phyloP scores from a whole-genome alignment of 2,329 filamentous ascomycete genomes.

The Sporothrix luriei region DNA sequence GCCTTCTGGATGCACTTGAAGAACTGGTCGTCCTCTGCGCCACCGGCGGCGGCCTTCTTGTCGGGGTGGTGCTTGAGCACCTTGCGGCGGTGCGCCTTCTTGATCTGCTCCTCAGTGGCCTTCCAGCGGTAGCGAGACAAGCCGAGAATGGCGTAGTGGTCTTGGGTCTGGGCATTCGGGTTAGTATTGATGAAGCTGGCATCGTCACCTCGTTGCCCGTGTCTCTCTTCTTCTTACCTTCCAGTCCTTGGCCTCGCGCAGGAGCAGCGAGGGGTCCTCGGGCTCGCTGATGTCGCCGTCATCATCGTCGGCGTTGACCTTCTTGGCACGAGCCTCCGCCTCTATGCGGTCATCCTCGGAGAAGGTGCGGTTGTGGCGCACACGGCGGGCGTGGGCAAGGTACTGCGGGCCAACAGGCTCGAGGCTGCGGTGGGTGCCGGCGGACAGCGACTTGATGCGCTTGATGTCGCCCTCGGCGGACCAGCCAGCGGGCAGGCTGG shows the following conservation, averaged over 20 bases:
- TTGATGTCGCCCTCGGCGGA: constrained; percentile 90
- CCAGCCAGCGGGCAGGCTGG: constrained; percentile 79
- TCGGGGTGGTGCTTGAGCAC: constrained; percentile 98
- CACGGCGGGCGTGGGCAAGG: constrained; percentile 92
- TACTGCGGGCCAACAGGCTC: constrained; percentile 98
- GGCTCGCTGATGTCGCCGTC: constrained; percentile 89
- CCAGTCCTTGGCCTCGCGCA: constrained; percentile 97
- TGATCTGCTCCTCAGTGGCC: constrained; percentile 97
- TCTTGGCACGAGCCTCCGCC: constrained; percentile 92
- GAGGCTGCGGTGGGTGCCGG: constrained; percentile 80
- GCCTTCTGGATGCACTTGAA: constrained; percentile 99
- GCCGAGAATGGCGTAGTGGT: constrained; percentile 96
- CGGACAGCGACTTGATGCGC: constrained; percentile 72
- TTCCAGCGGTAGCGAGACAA: constrained; percentile 88
- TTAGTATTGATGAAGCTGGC: neutral
- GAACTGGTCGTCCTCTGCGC: constrained; percentile 91
- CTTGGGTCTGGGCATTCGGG: constrained; percentile 68
- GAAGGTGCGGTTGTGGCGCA: constrained; percentile 95
- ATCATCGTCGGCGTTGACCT: constrained; percentile 85
- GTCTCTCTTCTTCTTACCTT: constrained; percentile 67
- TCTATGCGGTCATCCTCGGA: constrained; percentile 98
- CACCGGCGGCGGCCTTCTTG: constrained; percentile 92
- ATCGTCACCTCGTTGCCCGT: neutral
- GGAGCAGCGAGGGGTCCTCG: constrained; percentile 89
- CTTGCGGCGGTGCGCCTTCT: constrained; percentile 98